phyloP scores from a whole-genome alignment of 2,329 filamentous ascomycete species.

The Exophiala dermatitidis region DNA sequence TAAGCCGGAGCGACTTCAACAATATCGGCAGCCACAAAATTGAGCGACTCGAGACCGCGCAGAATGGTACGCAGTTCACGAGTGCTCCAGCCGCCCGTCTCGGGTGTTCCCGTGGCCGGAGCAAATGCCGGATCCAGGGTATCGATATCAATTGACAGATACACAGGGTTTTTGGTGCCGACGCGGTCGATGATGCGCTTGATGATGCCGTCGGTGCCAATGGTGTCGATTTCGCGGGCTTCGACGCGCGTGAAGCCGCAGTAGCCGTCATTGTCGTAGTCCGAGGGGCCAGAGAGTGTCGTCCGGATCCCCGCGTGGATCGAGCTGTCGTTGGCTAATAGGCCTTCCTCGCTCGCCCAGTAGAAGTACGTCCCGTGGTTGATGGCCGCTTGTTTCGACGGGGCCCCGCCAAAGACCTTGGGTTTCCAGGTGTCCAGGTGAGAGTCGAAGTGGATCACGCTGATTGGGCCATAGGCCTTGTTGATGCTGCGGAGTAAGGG shows the following conservation, averaged over 20 bases:
- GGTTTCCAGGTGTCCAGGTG: constrained; percentile 64
- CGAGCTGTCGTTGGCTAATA: constrained; percentile 73
- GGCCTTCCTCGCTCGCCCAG: constrained; percentile 69
- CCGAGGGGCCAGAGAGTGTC: constrained; percentile 67
- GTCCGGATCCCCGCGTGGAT: constrained; percentile 85
- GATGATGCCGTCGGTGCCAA: constrained; percentile 67
- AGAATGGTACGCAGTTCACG: constrained; percentile 53
- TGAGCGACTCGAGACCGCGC: constrained; percentile 51
- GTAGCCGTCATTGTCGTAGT: constrained; percentile 81
- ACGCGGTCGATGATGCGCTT: constrained; percentile 69
- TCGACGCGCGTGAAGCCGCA: constrained; percentile 78
- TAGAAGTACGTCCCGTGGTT: constrained; percentile 90
- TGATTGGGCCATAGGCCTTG: constrained; percentile 61
- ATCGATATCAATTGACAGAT: constrained; percentile 80
- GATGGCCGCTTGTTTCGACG: constrained; percentile 65
- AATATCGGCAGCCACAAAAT: constrained; percentile 54
- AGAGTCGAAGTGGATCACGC: constrained; percentile 57
- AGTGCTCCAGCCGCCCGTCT: constrained; percentile 56
- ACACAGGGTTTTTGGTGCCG: constrained; percentile 65
- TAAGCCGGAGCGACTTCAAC: constrained; percentile 58
- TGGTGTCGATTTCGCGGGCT: constrained; percentile 62
- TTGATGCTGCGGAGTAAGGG: constrained; percentile 51
- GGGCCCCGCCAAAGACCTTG: constrained; percentile 78
- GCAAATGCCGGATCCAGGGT: constrained; percentile 71
- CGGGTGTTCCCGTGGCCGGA: constrained; percentile 51